Evolutionary conservation across 2,329 filamentous ascomycete species (phyloP).

Genomic region (Phialophora chinensis): DNA sequence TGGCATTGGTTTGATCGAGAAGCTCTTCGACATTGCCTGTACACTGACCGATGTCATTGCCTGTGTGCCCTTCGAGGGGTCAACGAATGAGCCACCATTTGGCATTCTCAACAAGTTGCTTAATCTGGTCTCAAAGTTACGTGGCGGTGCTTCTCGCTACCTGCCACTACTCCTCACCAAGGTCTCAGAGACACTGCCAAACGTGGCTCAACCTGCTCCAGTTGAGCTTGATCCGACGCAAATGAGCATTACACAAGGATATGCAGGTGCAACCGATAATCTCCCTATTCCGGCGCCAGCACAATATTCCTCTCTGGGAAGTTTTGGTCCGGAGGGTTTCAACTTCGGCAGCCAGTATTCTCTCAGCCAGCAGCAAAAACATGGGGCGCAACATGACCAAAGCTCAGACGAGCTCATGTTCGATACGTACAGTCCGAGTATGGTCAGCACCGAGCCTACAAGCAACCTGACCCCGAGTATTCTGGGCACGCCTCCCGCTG

Average conservation of each 20-base stretch:
- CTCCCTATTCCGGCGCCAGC: slow-evolving; percentile 30
- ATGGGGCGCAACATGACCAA: background rate
- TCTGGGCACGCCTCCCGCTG: slow-evolving; percentile 2
- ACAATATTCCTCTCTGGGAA: slow-evolving; percentile 7
- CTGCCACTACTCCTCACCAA: slow-evolving; percentile 78
- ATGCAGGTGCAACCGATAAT: slow-evolving; percentile 35
- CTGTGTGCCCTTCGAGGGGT: slow-evolving; percentile 52
- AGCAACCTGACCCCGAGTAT: slow-evolving; percentile 8
- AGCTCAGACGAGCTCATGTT: slow-evolving; percentile 11
- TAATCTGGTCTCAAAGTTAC: slow-evolving; percentile 70
- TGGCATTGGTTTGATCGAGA: slow-evolving; percentile 79
- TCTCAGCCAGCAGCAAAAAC: background rate
- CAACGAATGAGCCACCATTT: slow-evolving; percentile 55
- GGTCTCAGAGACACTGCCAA: slow-evolving; percentile 72
- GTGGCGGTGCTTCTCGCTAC: slow-evolving; percentile 77
- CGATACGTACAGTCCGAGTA: slow-evolving; percentile 22
- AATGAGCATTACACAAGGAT: slow-evolving; percentile 35
- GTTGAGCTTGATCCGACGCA: slow-evolving; percentile 7
- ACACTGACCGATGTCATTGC: slow-evolving; percentile 76
- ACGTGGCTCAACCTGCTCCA: slow-evolving; percentile 11
- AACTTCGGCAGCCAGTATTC: slow-evolving; percentile 1
- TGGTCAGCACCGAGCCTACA: slow-evolving; percentile 6
- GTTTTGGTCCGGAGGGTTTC: background rate
- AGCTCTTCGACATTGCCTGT: slow-evolving; percentile 77
- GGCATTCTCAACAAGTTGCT: slow-evolving; percentile 75